Base-by-base conservation (phyloP, 1,284 basidiomycete species). In the Erythrobasidium hasegawianum region DNA sequence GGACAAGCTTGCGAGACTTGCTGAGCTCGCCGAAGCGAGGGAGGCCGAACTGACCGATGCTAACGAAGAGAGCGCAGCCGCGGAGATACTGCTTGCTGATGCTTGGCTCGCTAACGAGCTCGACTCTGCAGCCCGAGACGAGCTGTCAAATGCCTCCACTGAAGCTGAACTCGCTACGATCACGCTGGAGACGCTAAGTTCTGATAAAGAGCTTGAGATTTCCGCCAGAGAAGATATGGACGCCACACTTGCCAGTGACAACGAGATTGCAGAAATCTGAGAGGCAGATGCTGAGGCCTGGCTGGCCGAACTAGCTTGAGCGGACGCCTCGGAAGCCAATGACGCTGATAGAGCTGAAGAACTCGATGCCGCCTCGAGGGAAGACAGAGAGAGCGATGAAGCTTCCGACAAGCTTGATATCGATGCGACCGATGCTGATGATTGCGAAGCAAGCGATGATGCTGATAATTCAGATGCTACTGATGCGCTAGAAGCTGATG, bases 221-320 rank as follows among this genome's bases (percentile, higher is more conserved):
- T 47, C n/a, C 5, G 45, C n/a, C 8, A 47, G 45, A 4, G 45
- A 49, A n/a, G 59, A 61, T 14, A 52, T 49, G 10, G 59, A 33
- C 13, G 59, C 52, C 18, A 54, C 26, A 38, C 33, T 54, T 29
- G 49, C 24, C 8, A 61, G 22, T 38, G 59, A 61, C 11, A 52
- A 49, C 2, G 33, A 57, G 5, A 54, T 56, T 27, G 54, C 61
- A 38, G 59, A 54, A n/a, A 40, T n/a, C 56, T 20, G 41, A n/a
- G 61, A 56, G 1, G 54, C 61, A 9, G 61, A 64, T 26, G 61
- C 38, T 7, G 61, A 49, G 7, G 61, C 52, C 11, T 52, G 20
- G 13, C 53, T 54, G 27, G 61, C 55, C 16, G 54, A 26, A n/a
- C 40, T 33, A 10, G 53, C 52, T n/a, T 43, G 29, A 11, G 20